Evolutionary conservation across 2,329 filamentous ascomycete species (phyloP), one percentile per base, ranked within the genome.

Genomic region (Calonectria naviculata): DNA sequence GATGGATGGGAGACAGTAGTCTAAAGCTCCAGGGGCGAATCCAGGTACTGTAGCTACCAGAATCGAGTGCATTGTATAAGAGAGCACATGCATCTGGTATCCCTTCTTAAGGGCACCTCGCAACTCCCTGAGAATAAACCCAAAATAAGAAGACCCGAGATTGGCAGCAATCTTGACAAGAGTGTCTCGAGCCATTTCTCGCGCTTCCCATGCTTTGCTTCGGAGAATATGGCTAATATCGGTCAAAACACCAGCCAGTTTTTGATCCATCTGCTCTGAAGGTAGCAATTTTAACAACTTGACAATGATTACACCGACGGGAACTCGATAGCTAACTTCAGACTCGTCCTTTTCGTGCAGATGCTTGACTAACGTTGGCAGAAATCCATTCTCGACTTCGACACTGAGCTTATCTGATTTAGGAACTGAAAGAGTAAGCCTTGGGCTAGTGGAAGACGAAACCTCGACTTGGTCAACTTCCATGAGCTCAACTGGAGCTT

Each of bases 321-420:
- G 95, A 38, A 98, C 93, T 81, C 97, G 94, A 64, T 97, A 90
- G 84, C 95, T 98, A 82, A 99, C 96, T 61, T 95, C 95, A 1
- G 95, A 92, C 81, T 99, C 97, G 74, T 98, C 94, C 82, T 98
- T 98, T 78, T 97, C 92, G 78, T 98, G 95, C 31, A 98, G 89
- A 80, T 98, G 97, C 54, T 91, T 90, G n/a, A 93, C 89, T 36
- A 99, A 85, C 21, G 93, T 90, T 0, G 96, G 95, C 42, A 98
- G 85, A 77, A 98, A 93, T 72, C 92, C 92, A 24, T 90, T 89
- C 46, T 90, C 89, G 64, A 98, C 86, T 75, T 98, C 95, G 1
- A 89, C 87, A 19, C 89, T 86, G 38, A 97, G 86, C 80, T 94
- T 94, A 12, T 90, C 85, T 71, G 89, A 83, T 38, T 88, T 87